phyloP scores from a whole-genome alignment of 768 basidiomycete genomes.

The Mycena capillaripes region DNA sequence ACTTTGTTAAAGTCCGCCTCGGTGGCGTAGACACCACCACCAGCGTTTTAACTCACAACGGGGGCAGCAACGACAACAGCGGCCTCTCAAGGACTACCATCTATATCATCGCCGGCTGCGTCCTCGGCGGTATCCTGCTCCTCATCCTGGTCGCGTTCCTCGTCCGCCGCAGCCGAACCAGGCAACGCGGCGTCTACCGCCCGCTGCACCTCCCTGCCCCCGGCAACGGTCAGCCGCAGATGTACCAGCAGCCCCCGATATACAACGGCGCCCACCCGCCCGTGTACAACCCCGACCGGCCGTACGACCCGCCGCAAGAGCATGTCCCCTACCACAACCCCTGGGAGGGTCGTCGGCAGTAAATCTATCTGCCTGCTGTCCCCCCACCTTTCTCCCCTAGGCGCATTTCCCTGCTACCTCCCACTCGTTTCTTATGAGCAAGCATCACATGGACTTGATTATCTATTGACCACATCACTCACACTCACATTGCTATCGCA shows the following conservation, averaged over 20 bases:
- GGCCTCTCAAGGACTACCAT: conserved; percentile 13
- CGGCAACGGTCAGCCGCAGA: conserved; percentile 11
- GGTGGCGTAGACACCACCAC: conserved; percentile 64
- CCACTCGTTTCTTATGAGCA: conserved; percentile 26
- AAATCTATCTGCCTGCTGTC: background rate
- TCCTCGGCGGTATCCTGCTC: conserved; percentile 19
- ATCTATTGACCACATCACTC: conserved; percentile 5
- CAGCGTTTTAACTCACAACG: conserved; percentile 13
- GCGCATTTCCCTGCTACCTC: conserved; percentile 13
- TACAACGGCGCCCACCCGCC: conserved; percentile 19
- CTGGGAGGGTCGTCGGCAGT: conserved; percentile 28
- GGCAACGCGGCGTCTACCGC: conserved; percentile 16
- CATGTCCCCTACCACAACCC: conserved; percentile 37
- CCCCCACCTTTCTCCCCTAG: background rate
- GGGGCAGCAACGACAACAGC: background rate
- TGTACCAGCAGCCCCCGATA: conserved; percentile 21
- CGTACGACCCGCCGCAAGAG: conserved; percentile 37
- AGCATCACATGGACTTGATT: conserved; percentile 27
- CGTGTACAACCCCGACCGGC: conserved; percentile 34
- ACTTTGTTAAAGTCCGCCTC: conserved; percentile 76
- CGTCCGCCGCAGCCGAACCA: background rate
- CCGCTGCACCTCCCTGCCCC: conserved; percentile 32
- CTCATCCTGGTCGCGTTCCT: conserved; percentile 1
- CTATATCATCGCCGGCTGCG: conserved; percentile 30
- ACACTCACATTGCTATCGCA: conserved; percentile 16